Percentiles rank a stretch among this genome's conserved stretches.
These are phyloP conservation scores for barley (Hordeum vulgare) DNA, from an alignment of 176 grass and related monocot genomes.

Conservation along the genomic window MorexV3_pseudomolecules_assembly NC_058524.1:380583432-380583931, in stretches of 20 bases:
- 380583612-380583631: slow-evolving; percentile 59
- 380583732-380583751: slow-evolving; percentile 33
- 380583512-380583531: slow-evolving; percentile 51
- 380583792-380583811: slow-evolving; percentile 29
- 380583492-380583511: slow-evolving; percentile 63
- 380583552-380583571: slow-evolving; percentile 89
- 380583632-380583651: slow-evolving; percentile 60
- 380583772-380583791: slow-evolving; percentile 99
- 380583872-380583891: slow-evolving; percentile 67
- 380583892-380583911: slow-evolving; percentile 96
- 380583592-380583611: slow-evolving; percentile 83
- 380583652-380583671: slow-evolving; percentile 91
- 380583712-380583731: slow-evolving; percentile 88
- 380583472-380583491: slow-evolving; percentile 92
- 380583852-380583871: slow-evolving; percentile 83
- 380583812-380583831: slow-evolving; percentile 12
- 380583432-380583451: slow-evolving; percentile 92
- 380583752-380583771: slow-evolving; percentile 68
- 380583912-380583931: slow-evolving; percentile 87
- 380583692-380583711: slow-evolving; percentile 68
- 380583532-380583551: slow-evolving; percentile 93
- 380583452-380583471: slow-evolving; percentile 75
- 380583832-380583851: slow-evolving; percentile 81
- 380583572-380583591: slow-evolving; percentile 86
- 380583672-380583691: slow-evolving; percentile 70